Percentiles rank a stretch among this genome's conserved stretches.
These are phyloP conservation scores for Fusarium sp. DNA, from an alignment of 2,329 filamentous ascomycete species.

Conservation along the genomic window DNA sequence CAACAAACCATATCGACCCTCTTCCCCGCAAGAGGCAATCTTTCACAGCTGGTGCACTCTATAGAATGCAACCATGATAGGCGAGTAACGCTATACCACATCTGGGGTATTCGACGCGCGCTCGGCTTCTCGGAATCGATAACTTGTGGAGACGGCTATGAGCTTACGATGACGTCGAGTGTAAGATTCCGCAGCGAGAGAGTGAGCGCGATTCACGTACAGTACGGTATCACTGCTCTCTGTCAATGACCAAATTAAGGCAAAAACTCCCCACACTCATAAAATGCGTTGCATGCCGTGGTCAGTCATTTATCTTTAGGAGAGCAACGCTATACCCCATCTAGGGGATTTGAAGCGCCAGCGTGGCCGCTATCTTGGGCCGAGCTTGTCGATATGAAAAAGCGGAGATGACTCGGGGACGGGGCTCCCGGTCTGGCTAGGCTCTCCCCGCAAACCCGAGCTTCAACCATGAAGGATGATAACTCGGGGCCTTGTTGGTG, in stretches of 20 bases:
- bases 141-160: not conserved
- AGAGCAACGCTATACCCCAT: not conserved
- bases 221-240: not conserved
- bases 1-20: not conserved
- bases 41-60: not conserved
- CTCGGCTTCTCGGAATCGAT: not conserved
- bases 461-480: not conserved
- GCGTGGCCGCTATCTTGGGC: not conserved
- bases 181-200: not conserved
- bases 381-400: not conserved
- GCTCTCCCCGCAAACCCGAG: not conserved
- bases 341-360: conserved; percentile 4
- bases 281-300: not conserved
- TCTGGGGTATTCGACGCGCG: conserved; percentile 8
- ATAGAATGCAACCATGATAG: not conserved
- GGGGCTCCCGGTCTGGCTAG: not conserved
- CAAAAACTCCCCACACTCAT: not conserved
- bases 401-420: not conserved
- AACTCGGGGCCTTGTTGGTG: not conserved
- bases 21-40: not conserved
- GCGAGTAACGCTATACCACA: not conserved
- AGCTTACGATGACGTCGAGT: not conserved
- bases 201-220: not conserved
- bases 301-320: not conserved
- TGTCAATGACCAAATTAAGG: not conserved